Base-by-base conservation (phyloP, 768 basidiomycete genomes). In the Pleurotus salmoneostramineus region DNA sequence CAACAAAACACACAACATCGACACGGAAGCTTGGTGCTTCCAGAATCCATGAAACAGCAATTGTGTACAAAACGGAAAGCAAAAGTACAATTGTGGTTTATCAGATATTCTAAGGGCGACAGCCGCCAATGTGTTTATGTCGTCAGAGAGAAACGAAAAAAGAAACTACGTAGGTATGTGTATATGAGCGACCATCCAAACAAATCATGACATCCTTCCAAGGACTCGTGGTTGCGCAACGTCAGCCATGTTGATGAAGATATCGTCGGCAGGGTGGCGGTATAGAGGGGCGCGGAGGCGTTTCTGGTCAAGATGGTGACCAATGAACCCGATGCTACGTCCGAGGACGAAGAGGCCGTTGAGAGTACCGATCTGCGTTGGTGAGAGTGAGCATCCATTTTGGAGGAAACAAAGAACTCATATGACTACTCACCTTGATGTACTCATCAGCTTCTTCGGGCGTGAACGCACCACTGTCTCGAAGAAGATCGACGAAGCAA, bases 301-400 rank as follows among this genome's bases (percentile, higher is more conserved):
- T 83, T 95, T 95, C 83, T 98, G 96, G 78, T 98, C 96, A 50
- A 95, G 85, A 70, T 92, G 92, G 77, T 93, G 93, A 42, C 94
- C 94, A 66, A 96, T 94, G 84, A 98, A 97, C 63, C 95, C 96
- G 71, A 97, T 97, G 72, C 91, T 93, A 63, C 96, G 92, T 48
- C 96, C 96, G 56, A 98, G 87, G 47, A 99, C 96, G 76, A 98
- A 98, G 59, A 99, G 81, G 58, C 95, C 96, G 69, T 98, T 98
- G 58, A 99, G 83, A 3, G 91, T 91, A 55, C 94, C 94, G 61
- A 95, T 95, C 83, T 79, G 55, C 12, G 21, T 47, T 27, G 21
- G 3, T 3, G 35, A 58, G 33, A 40, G 31, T 21, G 14, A 21
- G 2, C 6, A 42, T 14, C 36, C 12, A 21, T 11, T 11, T 31